Conservation (phyloP, 805 yeast species). For the Pichia californica region DNA sequence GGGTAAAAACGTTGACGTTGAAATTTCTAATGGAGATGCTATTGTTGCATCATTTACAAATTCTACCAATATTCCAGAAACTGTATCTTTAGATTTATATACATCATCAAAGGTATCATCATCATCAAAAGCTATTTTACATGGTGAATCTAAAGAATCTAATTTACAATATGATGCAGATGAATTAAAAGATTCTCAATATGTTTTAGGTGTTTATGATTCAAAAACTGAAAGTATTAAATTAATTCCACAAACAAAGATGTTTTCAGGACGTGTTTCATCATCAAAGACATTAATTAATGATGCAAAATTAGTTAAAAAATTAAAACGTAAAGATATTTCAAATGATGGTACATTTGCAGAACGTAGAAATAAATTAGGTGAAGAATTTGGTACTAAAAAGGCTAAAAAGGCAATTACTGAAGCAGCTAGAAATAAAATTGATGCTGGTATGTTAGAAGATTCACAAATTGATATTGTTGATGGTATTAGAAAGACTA, state of each 20-base stretch:
- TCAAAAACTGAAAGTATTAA: constrained; percentile 54
- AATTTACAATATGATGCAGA: constrained; percentile 68
- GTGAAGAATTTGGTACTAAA: constrained; percentile 96
- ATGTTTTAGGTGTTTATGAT: constrained; percentile 75
- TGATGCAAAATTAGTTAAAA: constrained; percentile 12
- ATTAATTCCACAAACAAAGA: constrained; percentile 32
- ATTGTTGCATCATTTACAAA: constrained; percentile 69
- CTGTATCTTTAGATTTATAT: constrained; percentile 58
- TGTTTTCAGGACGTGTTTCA: constrained; percentile 26
- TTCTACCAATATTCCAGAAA: constrained; percentile 58
- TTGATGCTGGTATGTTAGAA: constrained; percentile 77
- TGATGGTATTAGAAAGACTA: constrained; percentile 66
- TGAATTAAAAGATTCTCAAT: constrained; percentile 39
- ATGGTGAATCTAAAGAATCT: constrained; percentile 60
- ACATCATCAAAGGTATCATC: constrained; percentile 35
- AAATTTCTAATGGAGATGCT: constrained; percentile 6
- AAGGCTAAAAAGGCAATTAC: constrained; percentile 88
- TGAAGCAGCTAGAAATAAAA: constrained; percentile 73
- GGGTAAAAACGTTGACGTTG: constrained; percentile 4
- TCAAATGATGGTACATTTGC: constrained; percentile 8
- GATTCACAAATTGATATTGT: constrained; percentile 69
- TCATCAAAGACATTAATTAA: constrained; percentile 25
- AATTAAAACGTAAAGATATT: constrained; percentile 9
- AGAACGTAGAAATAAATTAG: constrained; percentile 71
- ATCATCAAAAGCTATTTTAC: constrained; percentile 36